Conservation (phyloP, 768 basidiomycete genomes). For the Pisolithus microcarpus region DNA sequence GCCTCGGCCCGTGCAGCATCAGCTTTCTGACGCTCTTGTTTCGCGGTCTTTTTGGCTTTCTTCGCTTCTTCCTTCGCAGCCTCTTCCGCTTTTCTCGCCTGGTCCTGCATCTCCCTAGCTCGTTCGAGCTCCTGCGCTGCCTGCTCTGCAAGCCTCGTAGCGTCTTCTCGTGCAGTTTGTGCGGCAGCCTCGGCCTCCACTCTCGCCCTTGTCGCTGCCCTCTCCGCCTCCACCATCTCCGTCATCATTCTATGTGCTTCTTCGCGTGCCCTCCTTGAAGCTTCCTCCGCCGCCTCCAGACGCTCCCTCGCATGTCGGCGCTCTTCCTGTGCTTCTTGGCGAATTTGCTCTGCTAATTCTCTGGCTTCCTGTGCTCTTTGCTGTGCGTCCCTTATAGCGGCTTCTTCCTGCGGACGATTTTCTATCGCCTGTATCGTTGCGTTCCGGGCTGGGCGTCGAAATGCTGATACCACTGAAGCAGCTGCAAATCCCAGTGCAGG, state of each 20-base stretch:
- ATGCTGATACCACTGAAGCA: background rate
- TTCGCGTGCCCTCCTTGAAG: background rate
- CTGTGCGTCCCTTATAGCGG: background rate
- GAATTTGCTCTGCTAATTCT: background rate
- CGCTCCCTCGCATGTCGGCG: background rate
- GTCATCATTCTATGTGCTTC: background rate
- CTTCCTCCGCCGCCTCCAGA: background rate
- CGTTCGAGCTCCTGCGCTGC: conserved; percentile 6
- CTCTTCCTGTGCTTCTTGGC: background rate
- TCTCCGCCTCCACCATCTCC: conserved; percentile 1
- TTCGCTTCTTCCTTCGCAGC: background rate
- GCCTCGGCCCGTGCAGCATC: background rate
- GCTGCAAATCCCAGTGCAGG: background rate
- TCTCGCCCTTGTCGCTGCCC: conserved; percentile 1
- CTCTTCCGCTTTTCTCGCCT: background rate
- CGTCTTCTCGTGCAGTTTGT: background rate
- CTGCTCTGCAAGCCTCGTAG: background rate
- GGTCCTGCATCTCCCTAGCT: background rate
- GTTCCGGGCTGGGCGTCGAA: background rate
- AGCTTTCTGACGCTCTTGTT: background rate
- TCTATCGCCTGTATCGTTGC: background rate
- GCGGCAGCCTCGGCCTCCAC: background rate
- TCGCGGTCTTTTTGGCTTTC: background rate
- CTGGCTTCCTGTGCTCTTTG: background rate
- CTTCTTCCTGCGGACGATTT: background rate